Evolutionary conservation across 2,329 filamentous ascomycete genomes (phyloP), one percentile per base, ranked within the genome.

Genomic region (Xylaria arbuscula): DNA sequence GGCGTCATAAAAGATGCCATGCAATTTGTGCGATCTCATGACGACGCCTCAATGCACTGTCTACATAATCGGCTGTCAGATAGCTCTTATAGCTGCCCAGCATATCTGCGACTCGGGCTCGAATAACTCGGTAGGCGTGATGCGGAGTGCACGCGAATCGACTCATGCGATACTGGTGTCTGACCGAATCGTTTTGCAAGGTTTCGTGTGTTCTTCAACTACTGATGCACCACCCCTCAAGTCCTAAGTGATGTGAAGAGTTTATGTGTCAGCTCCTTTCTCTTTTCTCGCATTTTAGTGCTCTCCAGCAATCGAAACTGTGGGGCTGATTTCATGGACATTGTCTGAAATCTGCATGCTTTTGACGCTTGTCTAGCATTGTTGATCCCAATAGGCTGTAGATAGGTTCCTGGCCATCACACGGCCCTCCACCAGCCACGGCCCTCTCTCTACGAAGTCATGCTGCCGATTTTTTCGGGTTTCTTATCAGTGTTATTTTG

Each of bases 301-400:
- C 9, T 55, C 22, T 32, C 61, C 47, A 57, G 32, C 32, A 54
- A 32, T 61, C 58, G 48, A 22, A 34, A 55, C 24, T 64, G 51
- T 19, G 47, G 36, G 54, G 47, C 38, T 66, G 55, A 40, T 53
- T 66, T 56, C 36, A 58, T 61, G 51, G 55, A 53, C 56, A 60
- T 62, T 45, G 53, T 66, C 59, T 63, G 62, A 60, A 56, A 67
- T 56, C 53, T 66, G 66, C 19, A 72, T 60, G 67, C 70, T 70
- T 75, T 66, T 66, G 72, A 75, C 69, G 72, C 68, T 70, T 75
- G 71, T 75, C 72, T 65, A 53, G 68, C 70, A 73, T 72, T 71
- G 69, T 71, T 66, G 70, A 60, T 54, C 62, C 70, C 67, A 65
- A 60, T 72, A 55, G 68, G 70, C 69, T 64, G 55, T 55, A 62